Percentiles rank a stretch among this genome's conserved stretches.
Conservation (phyloP, 2,329 filamentous ascomycete species). For the Bretziella fagacearum region DNA sequence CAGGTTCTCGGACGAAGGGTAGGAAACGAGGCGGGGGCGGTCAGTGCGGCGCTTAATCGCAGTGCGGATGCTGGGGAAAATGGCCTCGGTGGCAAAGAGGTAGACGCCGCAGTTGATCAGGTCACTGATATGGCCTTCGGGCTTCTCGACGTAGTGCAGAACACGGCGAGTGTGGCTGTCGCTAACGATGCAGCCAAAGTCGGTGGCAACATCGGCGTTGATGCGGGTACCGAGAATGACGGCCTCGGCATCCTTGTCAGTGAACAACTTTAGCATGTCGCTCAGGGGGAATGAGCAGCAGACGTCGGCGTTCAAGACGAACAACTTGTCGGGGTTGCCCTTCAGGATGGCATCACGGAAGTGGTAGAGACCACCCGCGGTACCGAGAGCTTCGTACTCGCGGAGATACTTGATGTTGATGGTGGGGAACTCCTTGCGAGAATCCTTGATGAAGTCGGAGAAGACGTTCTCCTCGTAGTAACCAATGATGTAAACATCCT, state of each 20-base stretch:
- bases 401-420: constrained; percentile 88
- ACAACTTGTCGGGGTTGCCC: constrained; percentile 83
- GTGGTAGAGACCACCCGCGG: constrained; percentile 92
- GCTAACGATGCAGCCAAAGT: constrained; percentile 96
- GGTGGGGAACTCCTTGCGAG: constrained; percentile 66
- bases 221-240: constrained; percentile 90
- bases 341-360: constrained; percentile 98
- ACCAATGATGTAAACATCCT: constrained; percentile 93
- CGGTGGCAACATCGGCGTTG: constrained; percentile 75
- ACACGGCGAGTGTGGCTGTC: constrained; percentile 88
- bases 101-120: constrained; percentile 99
- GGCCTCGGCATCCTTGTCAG: constrained; percentile 89
- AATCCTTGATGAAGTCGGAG: constrained; percentile 94
- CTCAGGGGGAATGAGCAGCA: constrained; percentile 95
- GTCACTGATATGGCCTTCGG: constrained; percentile 92
- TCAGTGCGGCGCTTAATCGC: constrained; percentile 93
- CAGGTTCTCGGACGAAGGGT: constrained; percentile 88
- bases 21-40: constrained; percentile 79
- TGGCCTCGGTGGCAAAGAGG: constrained; percentile 85
- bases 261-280: constrained; percentile 89
- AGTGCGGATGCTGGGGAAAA: constrained; percentile 86
- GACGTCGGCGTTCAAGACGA: constrained; percentile 94
- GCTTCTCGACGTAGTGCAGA: constrained; percentile 98
- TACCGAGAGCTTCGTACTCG: constrained; percentile 92
- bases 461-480: constrained; percentile 98